A percentile compares a stretch with the other conserved stretches of the same genome.
Conservation (phyloP, 148 eudicot species). For the Diospyros lotus region DNA sequence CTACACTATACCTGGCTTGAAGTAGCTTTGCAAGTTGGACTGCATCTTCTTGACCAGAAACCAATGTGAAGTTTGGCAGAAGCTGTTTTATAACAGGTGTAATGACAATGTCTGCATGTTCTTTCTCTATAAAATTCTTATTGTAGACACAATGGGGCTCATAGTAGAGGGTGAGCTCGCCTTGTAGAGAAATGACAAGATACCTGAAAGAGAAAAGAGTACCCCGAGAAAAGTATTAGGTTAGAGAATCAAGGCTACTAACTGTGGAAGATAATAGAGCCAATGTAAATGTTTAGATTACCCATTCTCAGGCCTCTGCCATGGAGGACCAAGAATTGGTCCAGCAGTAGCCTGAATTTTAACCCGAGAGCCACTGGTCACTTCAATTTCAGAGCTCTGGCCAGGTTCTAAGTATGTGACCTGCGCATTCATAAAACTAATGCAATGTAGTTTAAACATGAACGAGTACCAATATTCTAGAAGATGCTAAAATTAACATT, state of each 20-base stretch:
- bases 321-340: constrained; percentile 96
- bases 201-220: constrained; percentile 40
- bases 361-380: constrained; percentile 46
- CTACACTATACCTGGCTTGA: constrained; percentile 50
- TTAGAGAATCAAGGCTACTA: neutral
- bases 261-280: neutral
- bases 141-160: constrained; percentile 95
- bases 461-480: neutral
- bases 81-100: constrained; percentile 91
- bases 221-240: neutral
- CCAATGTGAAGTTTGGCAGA: constrained; percentile 67
- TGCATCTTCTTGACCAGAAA: constrained; percentile 97
- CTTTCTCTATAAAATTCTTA: constrained; percentile 47
- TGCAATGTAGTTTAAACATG: neutral
- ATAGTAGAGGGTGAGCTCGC: constrained; percentile 59
- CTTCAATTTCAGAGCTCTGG: constrained; percentile 59
- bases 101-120: constrained; percentile 75
- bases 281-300: constrained; percentile 13
- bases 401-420: constrained; percentile 88
- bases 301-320: constrained; percentile 99
- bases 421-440: constrained; percentile 24
- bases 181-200: constrained; percentile 56
- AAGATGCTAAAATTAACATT: neutral
- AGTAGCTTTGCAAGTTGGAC: constrained; percentile 81
- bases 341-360: constrained; percentile 74